Conservation (phyloP, 1,284 basidiomycete genomes). For the Ustilago hordei region DNA sequence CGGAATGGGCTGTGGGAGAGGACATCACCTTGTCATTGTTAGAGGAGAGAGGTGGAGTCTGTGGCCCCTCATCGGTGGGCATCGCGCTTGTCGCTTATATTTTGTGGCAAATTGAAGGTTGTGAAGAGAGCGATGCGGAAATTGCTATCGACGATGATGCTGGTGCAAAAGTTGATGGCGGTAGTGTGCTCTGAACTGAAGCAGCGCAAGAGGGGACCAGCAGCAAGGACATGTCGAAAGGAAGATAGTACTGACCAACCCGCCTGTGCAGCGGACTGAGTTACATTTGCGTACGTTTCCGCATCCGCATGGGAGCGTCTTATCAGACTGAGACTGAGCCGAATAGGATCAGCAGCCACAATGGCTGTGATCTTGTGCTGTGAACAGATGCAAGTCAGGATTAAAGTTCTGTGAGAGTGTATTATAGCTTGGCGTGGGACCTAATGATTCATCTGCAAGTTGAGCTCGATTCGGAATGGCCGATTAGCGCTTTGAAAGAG, state of each 20-base stretch:
- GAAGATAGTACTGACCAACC: background rate
- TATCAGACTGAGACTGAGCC: background rate
- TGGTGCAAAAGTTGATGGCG: background rate
- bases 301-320: background rate
- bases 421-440: conserved; percentile 15
- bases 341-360: background rate
- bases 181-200: background rate
- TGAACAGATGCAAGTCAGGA: background rate
- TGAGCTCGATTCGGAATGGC: conserved; percentile 10
- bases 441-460: background rate
- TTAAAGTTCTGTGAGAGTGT: conserved; percentile 8
- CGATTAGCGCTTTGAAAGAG: background rate
- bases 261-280: background rate
- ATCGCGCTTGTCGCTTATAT: background rate
- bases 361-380: background rate
- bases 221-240: background rate
- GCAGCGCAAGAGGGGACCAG: background rate
- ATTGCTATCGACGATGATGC: background rate
- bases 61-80: background rate
- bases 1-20: background rate
- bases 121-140: background rate
- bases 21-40: background rate
- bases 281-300: background rate
- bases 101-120: background rate
- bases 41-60: conserved; percentile 6